A percentile compares a stretch with the other conserved stretches of the same genome.
phyloP scores from a whole-genome alignment of 192 early-diverging fungal genomes.

The Martensiomyces pterosporus region DNA sequence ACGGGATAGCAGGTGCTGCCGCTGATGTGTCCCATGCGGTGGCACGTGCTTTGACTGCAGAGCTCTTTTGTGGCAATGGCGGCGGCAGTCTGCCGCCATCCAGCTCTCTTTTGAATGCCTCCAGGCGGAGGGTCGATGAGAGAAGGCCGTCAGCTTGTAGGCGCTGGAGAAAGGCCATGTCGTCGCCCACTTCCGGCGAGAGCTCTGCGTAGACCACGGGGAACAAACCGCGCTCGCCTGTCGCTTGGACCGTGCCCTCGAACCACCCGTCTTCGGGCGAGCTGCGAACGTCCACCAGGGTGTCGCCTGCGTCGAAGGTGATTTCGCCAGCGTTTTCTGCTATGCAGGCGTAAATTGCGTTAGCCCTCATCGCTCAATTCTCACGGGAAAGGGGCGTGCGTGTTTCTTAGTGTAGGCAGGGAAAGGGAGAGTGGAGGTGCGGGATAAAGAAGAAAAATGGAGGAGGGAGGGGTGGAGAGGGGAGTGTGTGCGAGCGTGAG shows the following conservation, averaged over 20 bases:
- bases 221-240: slow-evolving; percentile 33
- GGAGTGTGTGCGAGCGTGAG: too few species aligned
- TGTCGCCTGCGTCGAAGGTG: slow-evolving; percentile 28
- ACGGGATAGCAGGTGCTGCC: background rate
- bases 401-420: too few species aligned
- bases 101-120: slow-evolving; percentile 13
- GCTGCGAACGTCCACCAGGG: slow-evolving; percentile 10
- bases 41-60: background rate
- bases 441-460: too few species aligned
- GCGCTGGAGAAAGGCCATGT: slow-evolving; percentile 16
- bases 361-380: slow-evolving; percentile 35
- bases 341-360: slow-evolving; percentile 38
- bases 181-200: slow-evolving; percentile 30
- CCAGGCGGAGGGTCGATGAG: slow-evolving; percentile 25
- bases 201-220: slow-evolving; percentile 43
- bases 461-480: too few species aligned
- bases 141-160: slow-evolving; percentile 20
- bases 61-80: too few species aligned
- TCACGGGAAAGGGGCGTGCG: too few species aligned
- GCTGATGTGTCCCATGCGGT: too few species aligned
- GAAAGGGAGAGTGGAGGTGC: too few species aligned
- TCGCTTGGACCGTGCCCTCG: slow-evolving; percentile 21
- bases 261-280: slow-evolving; percentile 42
- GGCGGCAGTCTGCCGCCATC: slow-evolving; percentile 3
- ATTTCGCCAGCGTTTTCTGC: slow-evolving; percentile 44